Base-by-base conservation (phyloP, 176 grass and related monocot genomes). In the Musa itinerans region DNA sequence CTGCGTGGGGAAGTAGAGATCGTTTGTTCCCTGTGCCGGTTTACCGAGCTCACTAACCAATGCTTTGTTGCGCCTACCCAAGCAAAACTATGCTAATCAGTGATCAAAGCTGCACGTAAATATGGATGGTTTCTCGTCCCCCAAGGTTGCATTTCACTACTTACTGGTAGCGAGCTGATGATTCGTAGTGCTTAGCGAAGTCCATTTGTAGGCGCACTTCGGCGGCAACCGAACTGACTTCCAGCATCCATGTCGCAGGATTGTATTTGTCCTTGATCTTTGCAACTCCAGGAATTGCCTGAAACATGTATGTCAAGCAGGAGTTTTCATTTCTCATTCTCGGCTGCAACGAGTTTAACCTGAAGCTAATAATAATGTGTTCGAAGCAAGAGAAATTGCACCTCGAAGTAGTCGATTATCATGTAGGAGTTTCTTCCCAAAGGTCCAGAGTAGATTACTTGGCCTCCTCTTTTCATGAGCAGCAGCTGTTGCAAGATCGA, bases 251-350 rank as follows among this genome's bases (percentile, higher is more conserved):
- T 8, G 90, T 87, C 53, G 95, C 95, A 15, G 90, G 95, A 72
- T 99, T 99, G 88, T 99, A 91, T 76, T 89, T 99, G 54, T 94
- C 90, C 80, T 91, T 87, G 59, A 94, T 99, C 89, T 94, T 94
- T 23, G 95, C 78, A 19, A 92, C 95, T 81, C 95, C 95, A 22
- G 95, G 88, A 84, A 99, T 99, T 83, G 84, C 84, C 95, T 99
- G 76, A 56, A 26, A n/a, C 22, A 57, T 17, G 24, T 15, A 73
- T n/a, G n/a, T n/a, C n/a, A 54, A 54, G 10, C 53, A 54, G 14
- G n/a, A 13, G 12, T 12, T 19, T 5, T 21, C 1, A 81, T 58
- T 65, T 48, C 52, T 76, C 54, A 10, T 78, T 26, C 2, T 55
- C 64, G 12, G 68, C 8, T 20, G 13, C 8, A 16, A 69, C 29